These are phyloP conservation scores for Jaapia argillacea DNA, from an alignment of 768 basidiomycete species.

Conservation along the genomic window DNA sequence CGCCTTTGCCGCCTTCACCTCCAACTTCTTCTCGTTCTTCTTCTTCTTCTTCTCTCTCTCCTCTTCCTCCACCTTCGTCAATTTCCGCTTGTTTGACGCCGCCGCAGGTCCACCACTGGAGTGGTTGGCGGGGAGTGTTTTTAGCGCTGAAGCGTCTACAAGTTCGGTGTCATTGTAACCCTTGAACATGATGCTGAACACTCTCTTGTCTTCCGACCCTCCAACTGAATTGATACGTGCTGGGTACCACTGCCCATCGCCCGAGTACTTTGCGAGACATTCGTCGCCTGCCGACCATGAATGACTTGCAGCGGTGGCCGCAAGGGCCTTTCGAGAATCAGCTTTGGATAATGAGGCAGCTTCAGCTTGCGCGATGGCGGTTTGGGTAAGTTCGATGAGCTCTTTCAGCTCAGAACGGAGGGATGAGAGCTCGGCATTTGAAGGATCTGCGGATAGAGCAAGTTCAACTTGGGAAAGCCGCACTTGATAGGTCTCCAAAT, in stretches of 20 bases:
- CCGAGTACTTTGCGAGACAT: slow-evolving; percentile 77
- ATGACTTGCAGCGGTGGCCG: slow-evolving; percentile 35
- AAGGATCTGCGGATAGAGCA: slow-evolving; percentile 66
- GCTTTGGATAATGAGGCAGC: slow-evolving; percentile 49
- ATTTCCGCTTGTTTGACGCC: slow-evolving; percentile 56
- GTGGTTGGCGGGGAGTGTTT: slow-evolving; percentile 54
- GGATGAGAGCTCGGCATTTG: slow-evolving; percentile 60
- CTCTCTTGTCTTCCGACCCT: slow-evolving; percentile 71
- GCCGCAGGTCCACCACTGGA: slow-evolving; percentile 19
- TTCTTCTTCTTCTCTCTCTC: slow-evolving; percentile 87
- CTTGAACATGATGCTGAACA: slow-evolving; percentile 86
- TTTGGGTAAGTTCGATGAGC: slow-evolving; percentile 74
- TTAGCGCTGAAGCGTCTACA: slow-evolving; percentile 62
- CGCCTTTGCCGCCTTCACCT: slow-evolving; percentile 73
- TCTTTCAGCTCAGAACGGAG: slow-evolving; percentile 72
- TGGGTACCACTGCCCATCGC: slow-evolving; percentile 80
- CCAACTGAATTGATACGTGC: slow-evolving; percentile 81
- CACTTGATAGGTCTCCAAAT: slow-evolving; percentile 85
- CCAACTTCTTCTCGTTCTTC: slow-evolving; percentile 91
- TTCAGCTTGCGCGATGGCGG: slow-evolving; percentile 59
- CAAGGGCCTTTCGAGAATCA: slow-evolving; percentile 46
- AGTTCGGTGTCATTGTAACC: slow-evolving; percentile 89
- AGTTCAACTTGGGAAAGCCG: slow-evolving; percentile 84
- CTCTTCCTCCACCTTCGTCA: slow-evolving; percentile 73
- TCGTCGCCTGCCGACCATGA: slow-evolving; percentile 79